Evolutionary conservation across 1,139 yeast genomes (phyloP).

Genomic region (Candida dubliniensis): DNA sequence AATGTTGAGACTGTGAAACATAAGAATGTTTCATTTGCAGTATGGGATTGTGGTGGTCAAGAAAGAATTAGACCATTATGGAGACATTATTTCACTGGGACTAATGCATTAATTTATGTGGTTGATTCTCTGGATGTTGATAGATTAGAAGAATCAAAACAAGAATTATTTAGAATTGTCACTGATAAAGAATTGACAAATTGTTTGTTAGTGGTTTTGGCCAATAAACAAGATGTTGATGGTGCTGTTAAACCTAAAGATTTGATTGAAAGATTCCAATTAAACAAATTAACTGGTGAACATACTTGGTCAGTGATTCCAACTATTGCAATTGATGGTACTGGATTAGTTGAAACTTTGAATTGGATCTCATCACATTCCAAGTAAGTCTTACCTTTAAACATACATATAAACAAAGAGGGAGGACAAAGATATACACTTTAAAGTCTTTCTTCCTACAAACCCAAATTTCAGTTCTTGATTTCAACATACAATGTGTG

Average conservation of each 20-base stretch:
- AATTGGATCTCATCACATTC: conserved; percentile 72
- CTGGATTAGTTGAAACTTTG: conserved; percentile 71
- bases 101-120: conserved; percentile 90
- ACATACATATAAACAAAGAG: neutral
- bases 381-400: conserved; percentile 23
- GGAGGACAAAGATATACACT: neutral
- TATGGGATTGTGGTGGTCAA: conserved; percentile 98
- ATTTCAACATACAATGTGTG: neutral
- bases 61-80: conserved; percentile 87
- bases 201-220: conserved; percentile 78
- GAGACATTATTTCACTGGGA: conserved; percentile 94
- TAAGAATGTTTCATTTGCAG: conserved; percentile 84
- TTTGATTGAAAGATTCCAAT: conserved; percentile 57
- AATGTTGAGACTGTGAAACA: conserved; percentile 91
- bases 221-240: conserved; percentile 85
- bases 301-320: conserved; percentile 79
- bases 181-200: conserved; percentile 78
- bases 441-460: no score
- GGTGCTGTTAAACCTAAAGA: conserved; percentile 65
- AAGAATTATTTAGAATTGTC: conserved; percentile 74
- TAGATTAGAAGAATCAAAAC: conserved; percentile 76
- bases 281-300: conserved; percentile 52
- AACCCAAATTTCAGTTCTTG: neutral
- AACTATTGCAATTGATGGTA: conserved; percentile 72
- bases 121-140: conserved; percentile 77